phyloP scores from a whole-genome alignment of 495 filamentous ascomycete species.

The Trichoderma asperelloides region DNA sequence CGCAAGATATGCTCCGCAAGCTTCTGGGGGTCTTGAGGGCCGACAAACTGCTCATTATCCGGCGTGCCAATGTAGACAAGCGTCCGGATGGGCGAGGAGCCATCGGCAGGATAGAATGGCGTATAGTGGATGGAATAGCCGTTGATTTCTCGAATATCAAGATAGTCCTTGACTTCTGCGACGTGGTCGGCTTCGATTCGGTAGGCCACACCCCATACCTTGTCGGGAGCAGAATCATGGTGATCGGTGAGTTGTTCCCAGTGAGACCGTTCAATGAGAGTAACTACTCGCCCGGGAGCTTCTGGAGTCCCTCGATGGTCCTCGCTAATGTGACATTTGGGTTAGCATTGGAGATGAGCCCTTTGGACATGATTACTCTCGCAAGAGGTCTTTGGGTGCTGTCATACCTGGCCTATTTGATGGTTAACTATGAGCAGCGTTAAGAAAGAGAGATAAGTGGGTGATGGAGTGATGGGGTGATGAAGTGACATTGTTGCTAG shows the following conservation, averaged over 20 bases:
- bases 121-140: slow-evolving; percentile 89
- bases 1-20: slow-evolving; percentile 78
- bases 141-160: slow-evolving; percentile 95
- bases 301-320: slow-evolving; percentile 91
- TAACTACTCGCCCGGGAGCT: slow-evolving; percentile 84
- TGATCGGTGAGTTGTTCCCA: slow-evolving; percentile 75
- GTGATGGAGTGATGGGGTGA: not conserved
- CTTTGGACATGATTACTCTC: not conserved
- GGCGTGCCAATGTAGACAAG: slow-evolving; percentile 95
- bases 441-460: not conserved
- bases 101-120: slow-evolving; percentile 57
- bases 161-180: slow-evolving; percentile 71
- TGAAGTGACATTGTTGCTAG: not conserved
- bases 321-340: slow-evolving; percentile 42
- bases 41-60: slow-evolving; percentile 86
- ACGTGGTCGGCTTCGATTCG: slow-evolving; percentile 68
- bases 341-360: not conserved
- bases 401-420: not conserved
- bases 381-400: not conserved
- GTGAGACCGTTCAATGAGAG: slow-evolving; percentile 70
- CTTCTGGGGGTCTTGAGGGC: slow-evolving; percentile 66
- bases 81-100: slow-evolving; percentile 33
- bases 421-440: not conserved
- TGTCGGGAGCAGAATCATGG: slow-evolving; percentile 47
- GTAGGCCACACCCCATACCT: slow-evolving; percentile 89